Base-by-base conservation (phyloP, 2,329 filamentous ascomycete genomes). In the Botrytis deweyae region DNA sequence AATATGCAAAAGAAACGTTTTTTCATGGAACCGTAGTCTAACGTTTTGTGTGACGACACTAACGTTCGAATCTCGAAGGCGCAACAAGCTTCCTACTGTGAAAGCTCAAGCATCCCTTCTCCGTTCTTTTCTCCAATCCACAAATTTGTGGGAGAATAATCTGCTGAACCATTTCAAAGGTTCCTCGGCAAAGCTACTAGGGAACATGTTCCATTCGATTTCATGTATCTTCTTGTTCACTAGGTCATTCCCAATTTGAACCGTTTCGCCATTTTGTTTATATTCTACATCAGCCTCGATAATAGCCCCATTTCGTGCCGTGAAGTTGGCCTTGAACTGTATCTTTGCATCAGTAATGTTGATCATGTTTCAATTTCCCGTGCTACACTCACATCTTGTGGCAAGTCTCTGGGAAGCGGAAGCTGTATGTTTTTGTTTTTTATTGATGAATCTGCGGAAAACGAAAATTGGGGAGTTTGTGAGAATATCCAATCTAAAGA, bases 381-480 rank as follows among this genome's bases (percentile, higher is more conserved):
- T 55, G 25, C 22, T 33, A 29, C 20, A 71, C 70, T 73, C 40
- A 74, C 73, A 49, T 69, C n/a, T 10, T 58, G 22, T n/a, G 73
- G 70, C n/a, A 68, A 64, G 33, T 69, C 59, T 25, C 52, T 59
- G 7, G 69, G 65, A n/a, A 75, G 42, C 16, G 40, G 36, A 52
- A 38, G 61, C 38, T 64, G 46, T 29, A 22, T 52, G 6, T 22
- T 25, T 52, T 25, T 29, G 38, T 72, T 65, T 29, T 63, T 63
- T 8, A 55, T 49, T 22, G 59, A 62, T 78, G 85, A 84, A 76
- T 89, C 84, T 75, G 86, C 87, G 5, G 88, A 89, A 77, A 95
- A 90, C 12, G 87, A 89, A 81, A 97, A 98, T 72, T 91, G 91
- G 1, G 95, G 95, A 2, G 95, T 97, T 83, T 97, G 94, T 3